Conservation (phyloP, 306 rosid species). For the Alnus rubra region DNA sequence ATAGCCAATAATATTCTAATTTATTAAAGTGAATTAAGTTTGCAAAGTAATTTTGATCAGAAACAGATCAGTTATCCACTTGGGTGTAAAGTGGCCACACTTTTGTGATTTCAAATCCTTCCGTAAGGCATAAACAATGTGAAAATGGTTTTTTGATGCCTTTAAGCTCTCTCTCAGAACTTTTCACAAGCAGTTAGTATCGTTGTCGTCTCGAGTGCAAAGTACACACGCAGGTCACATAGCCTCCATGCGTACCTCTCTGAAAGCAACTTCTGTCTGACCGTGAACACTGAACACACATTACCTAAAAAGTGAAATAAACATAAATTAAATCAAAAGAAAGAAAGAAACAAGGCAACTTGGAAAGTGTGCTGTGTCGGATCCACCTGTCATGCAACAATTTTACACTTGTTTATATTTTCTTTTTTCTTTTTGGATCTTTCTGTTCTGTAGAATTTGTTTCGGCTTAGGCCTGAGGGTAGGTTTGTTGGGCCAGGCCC, state of each 20-base stretch:
- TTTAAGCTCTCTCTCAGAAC: background rate
- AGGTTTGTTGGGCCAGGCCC: background rate
- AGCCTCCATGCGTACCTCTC: background rate
- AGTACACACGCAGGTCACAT: background rate
- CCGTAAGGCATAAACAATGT: background rate
- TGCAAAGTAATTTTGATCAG: background rate
- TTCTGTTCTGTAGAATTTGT: background rate
- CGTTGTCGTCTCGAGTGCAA: background rate
- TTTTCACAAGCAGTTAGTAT: background rate
- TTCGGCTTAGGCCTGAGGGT: background rate
- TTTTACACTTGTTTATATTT: too few relatives aligned
- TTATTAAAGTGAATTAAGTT: background rate
- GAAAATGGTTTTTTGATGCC: background rate
- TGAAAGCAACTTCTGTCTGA: constrained; percentile 3
- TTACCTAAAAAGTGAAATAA: background rate
- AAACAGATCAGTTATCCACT: background rate
- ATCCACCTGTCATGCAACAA: background rate
- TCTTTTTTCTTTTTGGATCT: too few relatives aligned
- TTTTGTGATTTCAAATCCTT: background rate
- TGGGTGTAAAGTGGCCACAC: constrained; percentile 21
- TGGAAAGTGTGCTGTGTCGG: background rate
- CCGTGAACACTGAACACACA: background rate
- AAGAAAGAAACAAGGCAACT: background rate
- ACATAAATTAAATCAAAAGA: background rate
- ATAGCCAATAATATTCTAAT: too few relatives aligned